Base-by-base conservation (phyloP, 805 yeast genomes). In the Zygosaccharomyces kombuchaensis region DNA sequence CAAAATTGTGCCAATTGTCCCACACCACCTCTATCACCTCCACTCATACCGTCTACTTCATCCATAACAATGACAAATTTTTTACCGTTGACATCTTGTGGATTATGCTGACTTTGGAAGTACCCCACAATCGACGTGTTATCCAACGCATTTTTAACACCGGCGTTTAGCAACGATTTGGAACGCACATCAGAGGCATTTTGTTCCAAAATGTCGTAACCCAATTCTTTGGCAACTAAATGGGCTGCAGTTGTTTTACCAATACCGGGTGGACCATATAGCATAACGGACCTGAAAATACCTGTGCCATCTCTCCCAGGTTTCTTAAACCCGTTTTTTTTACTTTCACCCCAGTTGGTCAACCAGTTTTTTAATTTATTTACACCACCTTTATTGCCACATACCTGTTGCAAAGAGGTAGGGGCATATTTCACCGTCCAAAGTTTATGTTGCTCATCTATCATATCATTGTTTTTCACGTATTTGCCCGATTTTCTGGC, bases 1-100 rank as follows among this genome's bases (percentile, higher is more conserved):
- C 97, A 90, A 56, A 87, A 84, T 34, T 84, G 81, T 0, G 97
- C 88, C 66, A 93, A 74, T 49, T 89, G 95, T 19, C 96, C 97
- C 22, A 93, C 96, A 52, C 99, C 99, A 50, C 99, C 99, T 57
- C 93, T 83, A 67, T 93, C 99, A 53, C 99, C 99, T 60, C 95
- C 89, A 34, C 96, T 87, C 98, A 93, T 93, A 56, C 99, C 99
- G 65, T 93, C 99, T 25, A 93, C 98, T 70, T 93, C 99, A 68
- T 93, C 99, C 98, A 93, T 89, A 52, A 93, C 84, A 38, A 93
- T 73, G 45, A 89, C 87, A 56, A 91, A 81, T 49, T 77, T 81
- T 43, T 76, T 74, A 39, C 76, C 72, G 53, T 78, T 76, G 2
- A 43, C 51, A 13, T 59, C 60, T 9, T 54, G 54, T 6, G 44